These are phyloP conservation scores for Asterionellopsis glacialis DNA, from an alignment of 108 stramenopile genomes.

Conservation along the genomic window DNA sequence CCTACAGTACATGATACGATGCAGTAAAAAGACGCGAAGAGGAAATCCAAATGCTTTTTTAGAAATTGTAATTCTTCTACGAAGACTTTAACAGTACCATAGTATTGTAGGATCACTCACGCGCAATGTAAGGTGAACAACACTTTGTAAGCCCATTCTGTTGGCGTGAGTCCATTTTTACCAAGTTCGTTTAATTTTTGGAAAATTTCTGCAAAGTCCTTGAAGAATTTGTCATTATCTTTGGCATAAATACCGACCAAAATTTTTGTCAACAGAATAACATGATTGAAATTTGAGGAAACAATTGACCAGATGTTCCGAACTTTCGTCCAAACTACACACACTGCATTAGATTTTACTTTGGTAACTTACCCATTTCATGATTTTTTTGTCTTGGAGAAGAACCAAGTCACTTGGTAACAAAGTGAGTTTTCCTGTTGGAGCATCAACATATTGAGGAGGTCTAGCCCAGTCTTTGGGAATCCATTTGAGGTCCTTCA, in stretches of 20 bases:
- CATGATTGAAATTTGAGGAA: not conserved
- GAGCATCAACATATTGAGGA: conserved; percentile 67
- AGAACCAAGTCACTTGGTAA: conserved; percentile 74
- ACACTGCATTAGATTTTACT: no score
- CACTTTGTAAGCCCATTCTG: conserved; percentile 49
- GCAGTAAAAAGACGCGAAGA: no score
- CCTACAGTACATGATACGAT: no score
- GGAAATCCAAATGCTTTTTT: no score
- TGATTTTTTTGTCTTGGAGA: conserved; percentile 63
- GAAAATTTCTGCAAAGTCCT: conserved; percentile 76
- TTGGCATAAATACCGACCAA: conserved; percentile 74
- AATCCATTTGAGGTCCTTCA: conserved; percentile 66
- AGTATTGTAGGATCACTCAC: no score
- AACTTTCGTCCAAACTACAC: not conserved
- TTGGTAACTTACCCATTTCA: conserved; percentile 66
- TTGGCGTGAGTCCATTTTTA: conserved; percentile 26
- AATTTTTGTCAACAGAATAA: not conserved
- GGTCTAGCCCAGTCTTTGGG: conserved; percentile 81
- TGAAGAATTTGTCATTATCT: conserved; percentile 53
- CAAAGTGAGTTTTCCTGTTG: conserved; percentile 71
- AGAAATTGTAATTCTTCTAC: no score
- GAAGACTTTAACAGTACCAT: no score
- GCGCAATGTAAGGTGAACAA: no score
- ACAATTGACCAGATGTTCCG: not conserved
- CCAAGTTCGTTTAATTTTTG: conserved; percentile 68